These are phyloP conservation scores for Cryphonectria carpinicola DNA, from an alignment of 2,329 filamentous ascomycete genomes.

Conservation along the genomic window DNA sequence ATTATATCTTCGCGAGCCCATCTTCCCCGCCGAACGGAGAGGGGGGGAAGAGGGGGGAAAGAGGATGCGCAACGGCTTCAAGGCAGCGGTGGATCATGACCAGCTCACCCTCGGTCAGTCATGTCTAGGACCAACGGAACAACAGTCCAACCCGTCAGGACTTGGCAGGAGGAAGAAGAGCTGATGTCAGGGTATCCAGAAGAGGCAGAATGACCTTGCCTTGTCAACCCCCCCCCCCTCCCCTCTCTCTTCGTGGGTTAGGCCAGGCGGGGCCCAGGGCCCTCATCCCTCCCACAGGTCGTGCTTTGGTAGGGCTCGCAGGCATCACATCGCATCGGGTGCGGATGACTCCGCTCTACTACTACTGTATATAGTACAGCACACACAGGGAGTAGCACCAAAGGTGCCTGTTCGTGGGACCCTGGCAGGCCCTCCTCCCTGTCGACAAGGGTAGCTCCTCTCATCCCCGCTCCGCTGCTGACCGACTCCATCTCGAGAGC, in stretches of 20 bases:
- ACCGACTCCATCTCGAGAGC: conserved; percentile 12
- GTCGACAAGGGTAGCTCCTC: conserved; percentile 25
- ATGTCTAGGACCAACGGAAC: background rate
- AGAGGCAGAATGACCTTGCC: background rate
- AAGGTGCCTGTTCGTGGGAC: background rate
- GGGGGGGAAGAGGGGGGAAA: background rate
- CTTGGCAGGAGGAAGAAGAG: background rate
- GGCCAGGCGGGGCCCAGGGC: background rate
- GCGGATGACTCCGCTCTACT: background rate
- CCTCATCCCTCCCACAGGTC: background rate
- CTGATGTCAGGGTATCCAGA: background rate
- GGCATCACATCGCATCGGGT: background rate
- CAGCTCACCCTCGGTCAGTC: background rate
- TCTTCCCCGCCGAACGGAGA: background rate
- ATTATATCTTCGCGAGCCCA: background rate
- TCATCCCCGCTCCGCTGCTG: background rate
- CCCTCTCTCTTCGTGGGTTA: no score
- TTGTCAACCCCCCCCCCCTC: background rate
- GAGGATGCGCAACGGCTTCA: background rate
- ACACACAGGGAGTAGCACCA: background rate
- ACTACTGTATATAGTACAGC: background rate
- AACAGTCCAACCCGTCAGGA: background rate
- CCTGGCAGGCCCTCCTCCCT: conserved; percentile 17
- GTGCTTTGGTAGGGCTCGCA: background rate
- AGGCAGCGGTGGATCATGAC: background rate